Evolutionary conservation across 306 rosid genomes (phyloP).

Genomic region (Boehmeria nivea): DNA sequence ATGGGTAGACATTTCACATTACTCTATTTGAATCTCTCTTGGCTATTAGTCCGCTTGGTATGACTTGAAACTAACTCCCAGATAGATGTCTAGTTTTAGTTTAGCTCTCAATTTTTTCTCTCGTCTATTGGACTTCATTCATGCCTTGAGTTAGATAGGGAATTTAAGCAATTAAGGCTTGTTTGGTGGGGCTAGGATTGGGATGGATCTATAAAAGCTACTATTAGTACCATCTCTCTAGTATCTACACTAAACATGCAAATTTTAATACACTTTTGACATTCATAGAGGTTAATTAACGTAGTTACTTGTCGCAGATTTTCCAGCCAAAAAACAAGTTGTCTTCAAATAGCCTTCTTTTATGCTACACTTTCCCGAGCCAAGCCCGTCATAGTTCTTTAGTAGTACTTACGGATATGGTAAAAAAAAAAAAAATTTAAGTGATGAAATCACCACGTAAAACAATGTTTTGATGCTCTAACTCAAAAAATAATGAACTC

Average conservation of each 20-base stretch:
- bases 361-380: neutral
- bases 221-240: neutral
- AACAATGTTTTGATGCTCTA: too few relatives aligned
- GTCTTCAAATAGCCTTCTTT: neutral
- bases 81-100: neutral
- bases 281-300: neutral
- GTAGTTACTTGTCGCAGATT: neutral
- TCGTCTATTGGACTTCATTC: too few relatives aligned
- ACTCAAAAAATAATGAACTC: too few relatives aligned
- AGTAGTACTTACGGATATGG: too few relatives aligned
- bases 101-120: neutral
- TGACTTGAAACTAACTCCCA: neutral
- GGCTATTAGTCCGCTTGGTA: neutral
- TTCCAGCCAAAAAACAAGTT: neutral
- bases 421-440: too few relatives aligned
- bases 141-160: too few relatives aligned
- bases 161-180: neutral
- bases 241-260: neutral
- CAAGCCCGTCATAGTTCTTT: too few relatives aligned
- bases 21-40: too few relatives aligned
- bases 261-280: neutral
- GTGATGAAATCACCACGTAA: too few relatives aligned
- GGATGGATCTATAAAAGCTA: too few relatives aligned
- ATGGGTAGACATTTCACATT: too few relatives aligned
- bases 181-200: neutral